phyloP scores from a whole-genome alignment of 169 alveolate species.

The Cryptosporidium felis region DNA sequence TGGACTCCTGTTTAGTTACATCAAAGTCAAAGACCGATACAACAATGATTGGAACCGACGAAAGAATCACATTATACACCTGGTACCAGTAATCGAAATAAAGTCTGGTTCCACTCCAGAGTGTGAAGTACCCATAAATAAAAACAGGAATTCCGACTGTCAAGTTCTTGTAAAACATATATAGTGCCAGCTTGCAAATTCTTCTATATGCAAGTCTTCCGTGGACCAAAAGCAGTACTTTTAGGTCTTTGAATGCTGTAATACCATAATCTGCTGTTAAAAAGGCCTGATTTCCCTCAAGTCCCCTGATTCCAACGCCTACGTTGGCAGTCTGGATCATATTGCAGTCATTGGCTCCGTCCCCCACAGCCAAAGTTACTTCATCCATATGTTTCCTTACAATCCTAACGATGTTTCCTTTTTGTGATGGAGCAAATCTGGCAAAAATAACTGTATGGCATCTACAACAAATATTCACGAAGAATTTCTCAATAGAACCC shows the following conservation, averaged over 20 bases:
- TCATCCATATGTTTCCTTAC: slow-evolving; percentile 73
- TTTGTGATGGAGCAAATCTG: slow-evolving; percentile 77
- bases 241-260: slow-evolving; percentile 80
- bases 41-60: slow-evolving; percentile 91
- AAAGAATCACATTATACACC: slow-evolving; percentile 92
- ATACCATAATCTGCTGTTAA: slow-evolving; percentile 79
- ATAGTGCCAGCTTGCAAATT: slow-evolving; percentile 91
- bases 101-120: slow-evolving; percentile 93
- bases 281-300: slow-evolving; percentile 96
- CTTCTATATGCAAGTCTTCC: slow-evolving; percentile 93
- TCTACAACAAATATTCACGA: slow-evolving; percentile 73
- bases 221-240: slow-evolving; percentile 85
- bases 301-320: slow-evolving; percentile 96
- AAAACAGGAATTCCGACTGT: slow-evolving; percentile 92
- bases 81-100: slow-evolving; percentile 93
- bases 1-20: slow-evolving; percentile 75
- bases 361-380: slow-evolving; percentile 92
- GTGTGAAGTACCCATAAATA: slow-evolving; percentile 89
- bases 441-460: slow-evolving; percentile 77
- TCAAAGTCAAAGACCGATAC: slow-evolving; percentile 84
- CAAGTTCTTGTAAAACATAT: slow-evolving; percentile 96
- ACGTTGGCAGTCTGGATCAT: slow-evolving; percentile 98
- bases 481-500: slow-evolving; percentile 72
- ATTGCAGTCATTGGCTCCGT: slow-evolving; percentile 99
- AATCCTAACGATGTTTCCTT: slow-evolving; percentile 84